Conservation (phyloP, 768 basidiomycete species). For the Clavulina sp. region DNA sequence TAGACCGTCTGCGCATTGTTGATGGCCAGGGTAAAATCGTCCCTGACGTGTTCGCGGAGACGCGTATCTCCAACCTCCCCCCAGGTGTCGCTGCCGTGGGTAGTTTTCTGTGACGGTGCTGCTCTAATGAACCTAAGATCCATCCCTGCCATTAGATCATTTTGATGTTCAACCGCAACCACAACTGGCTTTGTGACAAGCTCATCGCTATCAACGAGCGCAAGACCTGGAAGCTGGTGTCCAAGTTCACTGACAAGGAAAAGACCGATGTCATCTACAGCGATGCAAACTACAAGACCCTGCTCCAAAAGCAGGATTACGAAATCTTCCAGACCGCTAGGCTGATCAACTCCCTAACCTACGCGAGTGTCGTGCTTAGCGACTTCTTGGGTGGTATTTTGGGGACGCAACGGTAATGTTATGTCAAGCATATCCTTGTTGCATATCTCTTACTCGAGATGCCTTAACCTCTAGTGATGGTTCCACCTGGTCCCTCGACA, state of each 20-base stretch:
- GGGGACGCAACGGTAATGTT: background rate
- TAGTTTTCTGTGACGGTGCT: constrained; percentile 41
- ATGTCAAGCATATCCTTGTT: background rate
- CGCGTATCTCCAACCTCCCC: constrained; percentile 60
- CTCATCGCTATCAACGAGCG: constrained; percentile 70
- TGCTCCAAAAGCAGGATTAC: constrained; percentile 22
- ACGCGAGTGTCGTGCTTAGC: constrained; percentile 12
- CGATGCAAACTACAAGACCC: constrained; percentile 21
- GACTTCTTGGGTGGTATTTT: constrained; percentile 12
- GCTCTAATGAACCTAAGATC: background rate
- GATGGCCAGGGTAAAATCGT: constrained; percentile 44
- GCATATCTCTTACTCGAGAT: background rate
- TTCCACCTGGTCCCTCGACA: constrained; percentile 2
- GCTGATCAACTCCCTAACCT: constrained; percentile 43
- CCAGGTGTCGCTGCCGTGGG: constrained; percentile 36
- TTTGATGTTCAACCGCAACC: constrained; percentile 79
- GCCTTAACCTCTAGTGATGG: background rate
- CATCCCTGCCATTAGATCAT: background rate
- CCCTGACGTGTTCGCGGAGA: constrained; percentile 65
- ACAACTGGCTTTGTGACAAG: constrained; percentile 23
- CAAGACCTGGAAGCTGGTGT: constrained; percentile 40
- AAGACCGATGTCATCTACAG: constrained; percentile 1
- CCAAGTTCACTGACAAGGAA: constrained; percentile 1
- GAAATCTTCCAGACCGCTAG: constrained; percentile 75
- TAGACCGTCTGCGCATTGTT: constrained; percentile 4